Base-by-base conservation (phyloP, 169 alveolate species). In the Plasmodium adleri region DNA sequence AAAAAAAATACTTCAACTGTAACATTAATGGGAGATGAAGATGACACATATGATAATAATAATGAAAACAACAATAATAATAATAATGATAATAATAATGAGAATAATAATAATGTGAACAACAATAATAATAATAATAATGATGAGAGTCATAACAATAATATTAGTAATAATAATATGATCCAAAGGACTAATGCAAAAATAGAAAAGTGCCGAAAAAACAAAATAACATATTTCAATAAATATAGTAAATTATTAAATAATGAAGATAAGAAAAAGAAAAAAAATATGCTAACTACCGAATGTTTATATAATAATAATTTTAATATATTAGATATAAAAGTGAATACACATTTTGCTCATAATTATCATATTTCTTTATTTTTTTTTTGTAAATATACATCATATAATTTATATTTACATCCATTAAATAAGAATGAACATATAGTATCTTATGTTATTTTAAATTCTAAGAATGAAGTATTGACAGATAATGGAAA, bases 381-480 rank as follows among this genome's bases (percentile, higher is more conserved):
- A 49, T 78, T 78, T 47, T 78, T 78, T 52, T 66, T 78, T n/a
- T 78, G 89, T 66, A 78, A 78, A 45, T 78, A 78, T 58, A 78
- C 89, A 7, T 78, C 89, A 2, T 78, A 78, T 66, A 78, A 78
- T 78, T 58, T 78, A 22, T 78, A 64, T 78, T 47, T 78, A 24
- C 89, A 78, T 22, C 89, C 89, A 6, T 59, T 78, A 26, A 78
- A 78, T 78, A 78, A 78, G 45, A 78, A 78, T 45, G 89, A 78
- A 32, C 89, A 78, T 28, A 78, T 78, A 0, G 89, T 78, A 2
- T 78, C 89, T 1, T 78, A 72, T 2, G 50, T 78, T n/a, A 78
- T 78, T 4, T 66, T 78, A 58, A 78, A 78, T 52, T 78, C 72
- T 0, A 78, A 78, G 17, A 64, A 78, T 28, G 89, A 78, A 26